Evolutionary conservation across 1,139 yeast species (phyloP).

Genomic region (Geotrichum phurueaensis): DNA sequence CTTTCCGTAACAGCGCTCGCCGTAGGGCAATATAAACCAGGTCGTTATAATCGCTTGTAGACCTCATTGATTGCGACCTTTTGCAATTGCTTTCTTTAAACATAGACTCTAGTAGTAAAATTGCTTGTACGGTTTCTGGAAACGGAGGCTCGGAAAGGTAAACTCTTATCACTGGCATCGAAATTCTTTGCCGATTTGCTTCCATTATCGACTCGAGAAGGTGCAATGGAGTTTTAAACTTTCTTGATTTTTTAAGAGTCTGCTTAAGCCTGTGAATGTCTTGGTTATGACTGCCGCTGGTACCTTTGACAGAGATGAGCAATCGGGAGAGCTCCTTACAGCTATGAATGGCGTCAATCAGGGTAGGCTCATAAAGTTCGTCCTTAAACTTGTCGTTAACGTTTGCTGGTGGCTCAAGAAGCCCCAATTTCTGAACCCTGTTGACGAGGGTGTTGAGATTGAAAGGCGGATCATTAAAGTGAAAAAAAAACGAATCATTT

Average conservation of each 20-base stretch:
- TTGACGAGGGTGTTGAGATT: conserved; percentile 10
- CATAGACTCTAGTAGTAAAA: background rate
- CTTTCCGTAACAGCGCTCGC: conserved; percentile 5
- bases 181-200: background rate
- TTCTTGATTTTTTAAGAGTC: conserved; percentile 1
- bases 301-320: background rate
- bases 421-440: conserved; percentile 12
- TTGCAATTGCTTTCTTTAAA: background rate
- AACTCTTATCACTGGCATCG: background rate
- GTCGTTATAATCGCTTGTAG: background rate
- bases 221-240: conserved; percentile 7
- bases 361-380: background rate
- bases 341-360: conserved; percentile 14
- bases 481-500: conserved; percentile 7
- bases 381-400: background rate
- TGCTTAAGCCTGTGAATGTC: conserved; percentile 7
- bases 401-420: background rate
- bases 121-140: conserved; percentile 9
- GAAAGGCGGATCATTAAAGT: conserved; percentile 18
- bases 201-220: conserved; percentile 4
- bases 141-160: conserved; percentile 11
- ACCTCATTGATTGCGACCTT: background rate
- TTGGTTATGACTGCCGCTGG: conserved; percentile 1
- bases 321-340: conserved; percentile 7
- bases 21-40: conserved; percentile 8